Evolutionary conservation across 2,329 filamentous ascomycete species (phyloP), one percentile per base, ranked within the genome.

Genomic region (Exophiala sp.): DNA sequence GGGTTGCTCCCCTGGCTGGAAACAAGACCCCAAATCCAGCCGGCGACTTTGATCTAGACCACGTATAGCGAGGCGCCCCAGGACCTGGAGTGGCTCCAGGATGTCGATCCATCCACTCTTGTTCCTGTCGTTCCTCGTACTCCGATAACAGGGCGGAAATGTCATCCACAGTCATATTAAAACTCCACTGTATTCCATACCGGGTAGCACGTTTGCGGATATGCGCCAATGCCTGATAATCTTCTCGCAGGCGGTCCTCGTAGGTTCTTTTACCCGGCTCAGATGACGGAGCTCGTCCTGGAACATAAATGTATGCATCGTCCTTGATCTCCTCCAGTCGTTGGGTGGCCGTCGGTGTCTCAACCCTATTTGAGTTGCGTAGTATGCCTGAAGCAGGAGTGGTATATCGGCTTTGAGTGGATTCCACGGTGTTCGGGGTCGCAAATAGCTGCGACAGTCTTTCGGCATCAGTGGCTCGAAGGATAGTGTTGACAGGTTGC

Each of bases 401-500:
- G 13, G 32, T 19, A 21, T 48, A 40, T 19, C 34, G 27, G n/a
- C 21, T 34, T 22, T 23, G 45, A 18, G 6, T 19, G 3, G 35
- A 16, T 13, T 19, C 21, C 14, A 32, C 3, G 9, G 16, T 29
- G 5, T 18, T 18, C 11, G 46, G 29, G 3, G 9, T 22, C 14
- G 45, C 27, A 24, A 45, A 54, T 8, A 52, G 42, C 24, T 46
- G 30, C 2, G 52, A 52, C 14, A 55, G 29, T 43, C 47, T 39
- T 38, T 48, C 37, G 2, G 52, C 49, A 23, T 58, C 55, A 3
- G 45, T 37, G 22, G 46, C 52, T 8, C 49, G 50, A 13, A 58
- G 37, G 14, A 58, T 55, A 11, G 52, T 55, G 34, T 58, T 58
- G 49, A 58, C 55, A n/a, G 52, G 55, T 24, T 47, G 24, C n/a